Conservation (phyloP, 2,329 filamentous ascomycete genomes). For the Elsinoe ampelina region DNA sequence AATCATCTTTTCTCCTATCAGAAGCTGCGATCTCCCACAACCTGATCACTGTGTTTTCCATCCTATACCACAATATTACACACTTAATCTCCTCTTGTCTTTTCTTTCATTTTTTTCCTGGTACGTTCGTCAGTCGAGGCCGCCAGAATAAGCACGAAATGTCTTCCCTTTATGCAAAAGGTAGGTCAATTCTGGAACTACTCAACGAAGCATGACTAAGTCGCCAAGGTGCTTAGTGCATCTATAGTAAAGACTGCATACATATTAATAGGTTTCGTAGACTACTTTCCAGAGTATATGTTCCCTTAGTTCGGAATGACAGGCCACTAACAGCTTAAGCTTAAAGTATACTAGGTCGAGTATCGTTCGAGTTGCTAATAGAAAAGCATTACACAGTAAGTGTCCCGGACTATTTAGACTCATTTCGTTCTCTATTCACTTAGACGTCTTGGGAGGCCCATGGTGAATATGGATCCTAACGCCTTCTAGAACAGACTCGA, state of each 20-base stretch:
- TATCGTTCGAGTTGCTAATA: constrained; percentile 69
- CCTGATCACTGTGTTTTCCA: too few relatives aligned
- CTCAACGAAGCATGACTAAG: not conserved
- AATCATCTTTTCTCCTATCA: not conserved
- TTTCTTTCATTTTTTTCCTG: too few relatives aligned
- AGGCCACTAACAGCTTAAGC: constrained; percentile 34
- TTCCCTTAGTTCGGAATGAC: too few relatives aligned
- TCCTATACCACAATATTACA: too few relatives aligned
- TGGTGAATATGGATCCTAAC: too few relatives aligned
- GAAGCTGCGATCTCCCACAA: too few relatives aligned
- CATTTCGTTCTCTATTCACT: too few relatives aligned
- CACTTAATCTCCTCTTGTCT: too few relatives aligned
- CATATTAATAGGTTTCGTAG: constrained; percentile 3
- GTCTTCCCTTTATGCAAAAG: constrained; percentile 7
- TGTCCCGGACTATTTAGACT: not conserved
- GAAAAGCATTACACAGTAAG: constrained; percentile 63
- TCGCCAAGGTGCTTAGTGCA: not conserved
- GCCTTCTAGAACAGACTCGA: constrained; percentile 58
- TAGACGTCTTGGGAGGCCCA: too few relatives aligned
- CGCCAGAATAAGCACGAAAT: not conserved
- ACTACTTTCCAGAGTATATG: constrained; percentile 6
- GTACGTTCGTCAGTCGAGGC: too few relatives aligned
- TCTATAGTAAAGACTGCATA: not conserved
- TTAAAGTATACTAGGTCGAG: constrained; percentile 58
- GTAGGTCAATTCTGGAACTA: too few relatives aligned